Base-by-base conservation (phyloP, 2,329 filamentous ascomycete genomes). In the Alternaria novae-zelandiae region DNA sequence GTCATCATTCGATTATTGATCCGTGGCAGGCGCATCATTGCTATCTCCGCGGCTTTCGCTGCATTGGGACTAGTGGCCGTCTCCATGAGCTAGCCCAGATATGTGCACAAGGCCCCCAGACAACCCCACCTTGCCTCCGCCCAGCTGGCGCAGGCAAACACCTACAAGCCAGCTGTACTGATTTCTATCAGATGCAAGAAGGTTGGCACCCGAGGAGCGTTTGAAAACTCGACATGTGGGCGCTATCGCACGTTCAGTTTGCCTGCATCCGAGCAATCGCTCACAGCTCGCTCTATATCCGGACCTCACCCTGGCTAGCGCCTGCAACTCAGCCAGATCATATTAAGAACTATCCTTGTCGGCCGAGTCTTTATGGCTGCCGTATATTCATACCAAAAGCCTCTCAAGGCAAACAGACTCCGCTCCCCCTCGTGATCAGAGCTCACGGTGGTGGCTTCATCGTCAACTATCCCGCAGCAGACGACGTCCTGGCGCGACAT, bases 1-100 rank as follows among this genome's bases (percentile, higher is more conserved):
- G 63, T 65, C 63, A 65, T 41, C 36, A 41, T 41, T 41, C 36
- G 36, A 41, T 41, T 41, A 41, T 41, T 41, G n/a, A 17, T 65
- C 51, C 49, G 20, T 11, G 13, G 23, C 41, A 23, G 26, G 41
- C 30, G 28, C 56, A 36, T 50, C 54, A 23, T 15, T 4, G 46
- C 20, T 36, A 53, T 53, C 20, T 49, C 57, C 50, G 50, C 50
- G 47, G 43, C n/a, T 41, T 41, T 50, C 9, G 51, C 50, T 43
- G 2, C 5, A 15, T 57, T 32, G 15, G 45, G 55, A 21, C 28
- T 57, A 57, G 55, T 23, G 54, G 3, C 36, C 1, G n/a, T 17
- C 15, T 41, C n/a, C 36, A 11, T 5, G n/a, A 41, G 36, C 36
- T 41, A 41, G 36, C n/a, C 36, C 36, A 17, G 9, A 41, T 41